Evolutionary conservation across 2,329 filamentous ascomycete species (phyloP), one percentile per base, ranked within the genome.

Genomic region (Xylaria hypoxylon): DNA sequence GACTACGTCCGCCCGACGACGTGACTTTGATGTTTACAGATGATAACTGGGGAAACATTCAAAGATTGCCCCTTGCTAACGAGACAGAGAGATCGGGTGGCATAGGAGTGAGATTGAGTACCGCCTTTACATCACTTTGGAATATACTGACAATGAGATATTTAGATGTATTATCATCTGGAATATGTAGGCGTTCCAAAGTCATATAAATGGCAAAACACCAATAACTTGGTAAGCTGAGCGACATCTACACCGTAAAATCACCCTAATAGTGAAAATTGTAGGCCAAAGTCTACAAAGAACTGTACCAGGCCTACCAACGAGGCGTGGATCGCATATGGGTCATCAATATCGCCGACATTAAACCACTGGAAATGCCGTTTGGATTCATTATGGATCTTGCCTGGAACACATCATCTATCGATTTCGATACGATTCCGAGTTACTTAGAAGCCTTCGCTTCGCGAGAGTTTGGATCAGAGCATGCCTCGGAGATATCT

Each of bases 11-110:
- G 1, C 88, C 89, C 0, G 89, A 92, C 42, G 85, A 90, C 72
- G 85, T 92, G 31, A 92, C 88, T 1, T 80, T 92, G 26, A 81
- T 92, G 4, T 92, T 89, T 85, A 84, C 88, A 0, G 90, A 92
- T 74, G 90, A 92, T 77, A 92, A 91, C 77, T 90, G 83, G 82
- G 89, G 89, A 11, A 89, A 90, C 75, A 83, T 90, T 28, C 83
- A 88, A 31, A 81, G 89, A 24, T 79, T 92, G 33, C 90, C 90
- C 4, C 77, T 87, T 17, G 80, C 78, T 1, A 85, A 87, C 66
- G 90, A 92, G 79, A 87, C 83, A 2, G 77, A 79, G n/a, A 80
- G 89, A 11, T 78, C 80, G 4, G 89, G 88, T 40, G 89, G 89
- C 26, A 87, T 89, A 33, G 90, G 89, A 48, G 85, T 91, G 33